Conservation (phyloP, 108 stramenopile species). For the Discostella pseudostelligera region DNA sequence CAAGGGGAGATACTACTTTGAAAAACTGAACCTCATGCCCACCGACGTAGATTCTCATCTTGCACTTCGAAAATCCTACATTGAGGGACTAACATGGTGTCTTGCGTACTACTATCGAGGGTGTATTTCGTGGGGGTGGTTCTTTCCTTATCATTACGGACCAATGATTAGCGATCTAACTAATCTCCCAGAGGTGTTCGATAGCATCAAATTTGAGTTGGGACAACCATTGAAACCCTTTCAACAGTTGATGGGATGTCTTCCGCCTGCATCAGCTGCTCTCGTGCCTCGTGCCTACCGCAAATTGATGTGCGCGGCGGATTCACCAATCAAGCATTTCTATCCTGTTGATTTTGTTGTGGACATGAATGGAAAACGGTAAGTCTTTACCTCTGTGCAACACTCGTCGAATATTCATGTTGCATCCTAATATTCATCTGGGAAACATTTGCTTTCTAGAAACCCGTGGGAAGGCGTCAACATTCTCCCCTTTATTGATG, state of each 20-base stretch:
- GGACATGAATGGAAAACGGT: slow-evolving; percentile 98
- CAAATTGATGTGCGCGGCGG: slow-evolving; percentile 76
- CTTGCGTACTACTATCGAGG: slow-evolving; percentile 98
- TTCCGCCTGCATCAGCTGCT: slow-evolving; percentile 86
- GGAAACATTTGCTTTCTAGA: slow-evolving; percentile 10
- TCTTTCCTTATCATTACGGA: slow-evolving; percentile 96
- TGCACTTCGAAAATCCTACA: slow-evolving; percentile 77
- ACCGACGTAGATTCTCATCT: slow-evolving; percentile 67
- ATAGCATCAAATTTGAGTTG: slow-evolving; percentile 80
- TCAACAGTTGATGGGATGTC: slow-evolving; percentile 95
- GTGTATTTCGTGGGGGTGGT: slow-evolving; percentile 98
- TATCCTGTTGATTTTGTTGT: slow-evolving; percentile 93
- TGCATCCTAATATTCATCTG: background rate
- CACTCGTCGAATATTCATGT: background rate
- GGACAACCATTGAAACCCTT: slow-evolving; percentile 91
- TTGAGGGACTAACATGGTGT: slow-evolving; percentile 99
- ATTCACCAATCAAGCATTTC: slow-evolving; percentile 91
- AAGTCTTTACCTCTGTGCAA: slow-evolving; percentile 9
- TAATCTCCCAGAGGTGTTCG: slow-evolving; percentile 79
- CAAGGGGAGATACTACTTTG: slow-evolving; percentile 95
- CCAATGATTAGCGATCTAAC: slow-evolving; percentile 94
- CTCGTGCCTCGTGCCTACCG: slow-evolving; percentile 90
- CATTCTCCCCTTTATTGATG: slow-evolving; percentile 97
- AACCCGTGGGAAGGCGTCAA: slow-evolving; percentile 99
- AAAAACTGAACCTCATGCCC: slow-evolving; percentile 88